Evolutionary conservation across 1,284 basidiomycete genomes (phyloP), one percentile per base, ranked within the genome.

Genomic region (Apiotrichum veenhuisii): DNA sequence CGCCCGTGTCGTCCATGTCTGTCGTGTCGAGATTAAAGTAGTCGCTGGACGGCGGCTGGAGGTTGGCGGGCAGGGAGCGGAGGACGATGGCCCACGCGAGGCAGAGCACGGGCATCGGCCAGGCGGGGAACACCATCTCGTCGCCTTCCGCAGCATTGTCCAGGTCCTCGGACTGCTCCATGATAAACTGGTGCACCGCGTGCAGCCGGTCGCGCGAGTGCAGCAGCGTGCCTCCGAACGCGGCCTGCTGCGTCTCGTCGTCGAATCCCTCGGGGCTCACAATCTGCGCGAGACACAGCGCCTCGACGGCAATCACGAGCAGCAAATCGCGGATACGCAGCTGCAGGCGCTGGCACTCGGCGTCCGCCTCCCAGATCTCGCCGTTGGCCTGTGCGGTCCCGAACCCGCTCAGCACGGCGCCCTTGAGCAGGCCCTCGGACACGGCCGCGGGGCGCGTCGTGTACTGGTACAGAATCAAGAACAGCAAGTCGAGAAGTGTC

Each of bases 61-160:
- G 55, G 27, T 68, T 64, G 12, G 59, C 44, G 5, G 64, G 62
- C 5, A 73, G 43, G 3, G 60, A 63, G 15, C 64, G 60, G 9
- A 77, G 61, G 5, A 73, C 62, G 23, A 75, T 70, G 1, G 75
- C 61, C 70, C 74, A 74, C 20, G 68, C 69, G 17, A 77, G 62
- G 50, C 70, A 73, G 33, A 76, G 58, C 27, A 79, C 56, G 10
- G 72, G 54, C 42, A 70, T 68, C 23, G 73, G 73, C 61, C 61
- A 66, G 7, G 55, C 30, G 2, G 69, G 65, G 53, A 60, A 49
- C 45, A 56, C 46, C 45, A 54, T 17, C 43, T 54, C 38, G 46
- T 65, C 59, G 14, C 45, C 49, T 20, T 54, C 59, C 11, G 18
- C 14, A 7, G 49, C 37, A 17, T 10, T 7, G 11, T 50, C 48